Base-by-base conservation (phyloP, 805 yeast genomes). In the Wickerhamiella parazyma region DNA sequence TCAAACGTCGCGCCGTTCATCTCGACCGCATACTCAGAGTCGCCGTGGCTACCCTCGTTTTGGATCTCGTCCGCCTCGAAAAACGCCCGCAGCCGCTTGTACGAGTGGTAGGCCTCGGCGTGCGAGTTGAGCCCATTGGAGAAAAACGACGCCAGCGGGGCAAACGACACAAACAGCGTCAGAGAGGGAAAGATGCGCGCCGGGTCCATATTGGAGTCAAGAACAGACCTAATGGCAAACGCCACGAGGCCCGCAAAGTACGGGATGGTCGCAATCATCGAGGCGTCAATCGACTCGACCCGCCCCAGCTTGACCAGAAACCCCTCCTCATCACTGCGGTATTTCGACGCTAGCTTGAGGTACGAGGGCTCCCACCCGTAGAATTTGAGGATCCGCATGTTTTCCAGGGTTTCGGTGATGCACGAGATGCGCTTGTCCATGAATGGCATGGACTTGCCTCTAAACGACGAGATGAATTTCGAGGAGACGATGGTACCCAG, bases 321-420 rank as follows among this genome's bases (percentile, higher is more conserved):
- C 4, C 55, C 52, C 72, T 82, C 78, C 61, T 87, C 97, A 16
- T 64, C 55, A 0, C 56, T 53, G 57, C 96, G 73, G 20, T 74
- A 67, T 9, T 66, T 68, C n/a, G 73, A 55, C 28, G 87, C 70
- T 41, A 70, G 65, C 10, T 68, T 59, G 43, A 69, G 68, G 57
- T 84, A 87, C 1, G 95, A 86, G 25, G 68, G 68, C 62, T 87
- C 96, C 95, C 95, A 87, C 1, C 93, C 83, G 58, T 86, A 87
- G 58, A 72, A 82, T 64, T 87, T 87, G 60, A 87, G 82, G 57
- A 80, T 71, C 55, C 82, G 83, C 70, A 87, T 73, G 51, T 80
- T 76, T 56, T 72, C 76, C 49, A 87, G 66, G 25, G 85, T 73
- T 59, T 87, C 97, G 50, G 83, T 78, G 59, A 85, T 76, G 38